Percentiles rank a stretch among this genome's conserved stretches.
Conservation (phyloP, 768 basidiomycete genomes). For the Russula sp. region DNA sequence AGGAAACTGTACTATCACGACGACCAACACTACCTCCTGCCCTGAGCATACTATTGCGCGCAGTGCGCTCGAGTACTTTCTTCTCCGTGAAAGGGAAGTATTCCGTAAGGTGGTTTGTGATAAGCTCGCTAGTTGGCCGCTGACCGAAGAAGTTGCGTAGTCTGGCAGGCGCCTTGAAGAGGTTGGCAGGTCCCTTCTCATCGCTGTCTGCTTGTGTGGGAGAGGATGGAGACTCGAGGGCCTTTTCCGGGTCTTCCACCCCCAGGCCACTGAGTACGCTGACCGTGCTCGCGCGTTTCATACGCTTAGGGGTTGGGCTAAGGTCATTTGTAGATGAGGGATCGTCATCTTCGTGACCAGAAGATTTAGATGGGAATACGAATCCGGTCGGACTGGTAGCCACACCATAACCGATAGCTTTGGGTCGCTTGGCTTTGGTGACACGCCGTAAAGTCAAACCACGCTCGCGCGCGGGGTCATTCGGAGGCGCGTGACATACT, state of each 20-base stretch:
- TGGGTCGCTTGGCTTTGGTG: constrained; percentile 42
- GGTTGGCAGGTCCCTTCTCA: constrained; percentile 34
- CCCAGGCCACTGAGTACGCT: constrained; percentile 94
- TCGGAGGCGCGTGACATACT: constrained; percentile 78
- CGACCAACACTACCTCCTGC: constrained; percentile 49
- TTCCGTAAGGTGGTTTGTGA: constrained; percentile 89
- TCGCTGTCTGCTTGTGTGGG: constrained; percentile 42
- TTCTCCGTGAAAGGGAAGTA: constrained; percentile 95
- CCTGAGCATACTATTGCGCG: constrained; percentile 84
- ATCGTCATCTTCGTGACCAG: constrained; percentile 43
- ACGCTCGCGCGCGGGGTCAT: constrained; percentile 74
- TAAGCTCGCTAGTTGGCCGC: constrained; percentile 94
- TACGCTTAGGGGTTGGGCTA: constrained; percentile 43
- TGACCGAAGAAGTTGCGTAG: constrained; percentile 97
- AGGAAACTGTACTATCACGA: constrained; percentile 47
- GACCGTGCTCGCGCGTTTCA: constrained; percentile 91
- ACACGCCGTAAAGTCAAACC: constrained; percentile 71
- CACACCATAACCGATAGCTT: constrained; percentile 45
- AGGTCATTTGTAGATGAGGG: constrained; percentile 12
- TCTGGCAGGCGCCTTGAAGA: constrained; percentile 57
- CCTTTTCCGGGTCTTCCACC: constrained; percentile 71
- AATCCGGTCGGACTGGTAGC: constrained; percentile 40
- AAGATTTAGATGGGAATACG: constrained; percentile 29
- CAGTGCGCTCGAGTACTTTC: constrained; percentile 84
- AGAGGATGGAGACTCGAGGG: constrained; percentile 56